These are phyloP conservation scores for Cercospora sp. DNA, from an alignment of 2,329 filamentous ascomycete species.

Conservation along the genomic window DNA sequence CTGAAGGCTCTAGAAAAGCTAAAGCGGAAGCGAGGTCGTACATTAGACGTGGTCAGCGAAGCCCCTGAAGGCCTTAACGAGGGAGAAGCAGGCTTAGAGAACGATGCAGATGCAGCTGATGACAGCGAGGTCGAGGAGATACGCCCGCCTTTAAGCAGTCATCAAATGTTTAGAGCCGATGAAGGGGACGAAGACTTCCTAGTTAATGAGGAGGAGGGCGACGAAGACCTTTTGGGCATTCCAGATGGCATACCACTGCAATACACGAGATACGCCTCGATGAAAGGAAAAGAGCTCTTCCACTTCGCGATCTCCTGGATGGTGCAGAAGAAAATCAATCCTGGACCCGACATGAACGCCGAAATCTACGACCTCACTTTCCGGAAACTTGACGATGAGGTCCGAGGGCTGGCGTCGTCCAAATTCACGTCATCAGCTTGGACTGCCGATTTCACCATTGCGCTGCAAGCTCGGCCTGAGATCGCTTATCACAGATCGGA, in stretches of 20 bases:
- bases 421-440: constrained; percentile 72
- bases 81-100: constrained; percentile 33
- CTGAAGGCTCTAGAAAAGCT: constrained; percentile 47
- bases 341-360: constrained; percentile 63
- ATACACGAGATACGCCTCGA: constrained; percentile 66
- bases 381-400: constrained; percentile 69
- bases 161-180: constrained; percentile 51
- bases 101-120: constrained; percentile 32
- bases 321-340: constrained; percentile 75
- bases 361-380: constrained; percentile 68
- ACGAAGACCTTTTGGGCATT: constrained; percentile 57
- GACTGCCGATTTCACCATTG: constrained; percentile 64
- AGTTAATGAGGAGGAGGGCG: constrained; percentile 49
- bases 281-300: constrained; percentile 71
- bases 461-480: constrained; percentile 65
- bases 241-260: constrained; percentile 65
- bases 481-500: constrained; percentile 48
- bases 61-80: constrained; percentile 27
- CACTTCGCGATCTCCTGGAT: constrained; percentile 76
- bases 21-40: constrained; percentile 40
- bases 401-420: constrained; percentile 65
- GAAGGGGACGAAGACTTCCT: constrained; percentile 65
- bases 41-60: constrained; percentile 26
- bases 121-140: constrained; percentile 55
- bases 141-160: constrained; percentile 38